Percentiles rank a stretch among this genome's conserved stretches.
Conservation (phyloP, 441 rosid species). For the Adansonia madagascariensis region DNA sequence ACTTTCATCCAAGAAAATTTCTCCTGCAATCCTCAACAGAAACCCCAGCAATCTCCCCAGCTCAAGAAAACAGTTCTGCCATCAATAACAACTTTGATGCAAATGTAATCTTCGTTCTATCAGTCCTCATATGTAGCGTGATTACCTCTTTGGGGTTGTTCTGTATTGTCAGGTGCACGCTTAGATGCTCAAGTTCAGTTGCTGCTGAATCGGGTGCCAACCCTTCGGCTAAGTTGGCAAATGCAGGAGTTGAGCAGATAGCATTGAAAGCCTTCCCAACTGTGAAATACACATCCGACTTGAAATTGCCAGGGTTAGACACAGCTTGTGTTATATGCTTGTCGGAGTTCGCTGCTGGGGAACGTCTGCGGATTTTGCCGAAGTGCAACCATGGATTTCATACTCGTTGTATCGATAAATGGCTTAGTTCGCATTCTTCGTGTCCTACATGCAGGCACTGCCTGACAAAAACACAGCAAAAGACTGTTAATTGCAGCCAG, state of each 20-base stretch:
- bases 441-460: constrained; percentile 50
- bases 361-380: constrained; percentile 41
- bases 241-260: constrained; percentile 39
- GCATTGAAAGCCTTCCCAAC: constrained; percentile 37
- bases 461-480: background rate
- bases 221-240: constrained; percentile 12
- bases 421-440: constrained; percentile 43
- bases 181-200: background rate
- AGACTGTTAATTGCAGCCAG: too few species aligned
- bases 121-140: constrained; percentile 8
- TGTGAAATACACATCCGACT: constrained; percentile 35
- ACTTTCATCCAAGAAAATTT: constrained; percentile 17
- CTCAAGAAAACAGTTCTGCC: background rate
- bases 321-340: constrained; percentile 44
- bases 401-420: constrained; percentile 40
- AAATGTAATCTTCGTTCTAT: constrained; percentile 6
- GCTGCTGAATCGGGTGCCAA: background rate
- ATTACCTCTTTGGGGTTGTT: constrained; percentile 15
- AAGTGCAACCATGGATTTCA: constrained; percentile 51
- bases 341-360: constrained; percentile 35
- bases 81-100: background rate
- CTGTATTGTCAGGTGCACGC: background rate
- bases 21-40: background rate
- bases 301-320: constrained; percentile 36
- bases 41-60: constrained; percentile 19